These are phyloP conservation scores for Lactarius trivialis DNA, from an alignment of 768 basidiomycete genomes.

Conservation along the genomic window DNA sequence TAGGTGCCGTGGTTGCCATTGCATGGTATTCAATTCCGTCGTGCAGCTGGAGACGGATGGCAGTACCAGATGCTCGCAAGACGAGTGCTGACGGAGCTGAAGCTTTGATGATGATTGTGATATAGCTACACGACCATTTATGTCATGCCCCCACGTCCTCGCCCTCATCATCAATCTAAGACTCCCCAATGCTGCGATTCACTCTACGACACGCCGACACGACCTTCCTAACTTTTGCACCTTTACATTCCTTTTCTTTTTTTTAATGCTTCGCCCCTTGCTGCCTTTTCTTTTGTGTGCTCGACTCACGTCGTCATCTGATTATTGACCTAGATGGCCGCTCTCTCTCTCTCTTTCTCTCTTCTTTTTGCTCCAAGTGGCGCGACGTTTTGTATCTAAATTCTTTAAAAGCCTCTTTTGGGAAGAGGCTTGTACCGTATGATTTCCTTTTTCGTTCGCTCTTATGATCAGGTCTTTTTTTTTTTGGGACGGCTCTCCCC, in stretches of 20 bases:
- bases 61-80: conserved; percentile 96
- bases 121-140: neutral
- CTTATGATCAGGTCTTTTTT: conserved; percentile 18
- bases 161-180: neutral
- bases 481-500: conserved; percentile 2
- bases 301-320: neutral
- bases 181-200: neutral
- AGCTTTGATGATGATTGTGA: conserved; percentile 43
- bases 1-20: conserved; percentile 91
- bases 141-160: neutral
- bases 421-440: conserved; percentile 8
- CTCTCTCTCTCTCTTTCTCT: neutral
- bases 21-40: conserved; percentile 92
- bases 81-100: conserved; percentile 80
- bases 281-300: neutral
- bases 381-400: conserved; percentile 14
- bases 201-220: neutral
- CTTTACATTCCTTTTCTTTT: neutral
- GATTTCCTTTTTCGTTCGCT: neutral
- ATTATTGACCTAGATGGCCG: neutral
- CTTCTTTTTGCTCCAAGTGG: no score
- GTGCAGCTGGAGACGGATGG: conserved; percentile 88
- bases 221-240: conserved; percentile 1
- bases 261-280: neutral
- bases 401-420: neutral